Evolutionary conservation across 164 flowering plant genomes (phyloP).

Genomic region (Amborella trichopoda): DNA sequence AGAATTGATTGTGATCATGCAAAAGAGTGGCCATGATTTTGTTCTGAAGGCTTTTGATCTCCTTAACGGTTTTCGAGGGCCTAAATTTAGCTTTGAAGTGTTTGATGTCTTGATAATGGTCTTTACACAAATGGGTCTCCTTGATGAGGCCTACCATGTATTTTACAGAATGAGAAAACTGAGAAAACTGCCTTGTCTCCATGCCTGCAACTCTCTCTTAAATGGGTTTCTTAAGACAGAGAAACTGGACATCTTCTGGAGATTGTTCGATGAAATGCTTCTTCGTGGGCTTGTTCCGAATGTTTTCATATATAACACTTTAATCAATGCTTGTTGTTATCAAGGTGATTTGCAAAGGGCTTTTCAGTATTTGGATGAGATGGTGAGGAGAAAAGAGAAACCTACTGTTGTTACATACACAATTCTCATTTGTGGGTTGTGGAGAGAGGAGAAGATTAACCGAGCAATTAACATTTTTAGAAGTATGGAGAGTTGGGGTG

Average conservation of each 20-base stretch:
- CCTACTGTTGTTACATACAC: constrained; percentile 61
- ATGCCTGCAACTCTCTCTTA: constrained; percentile 48
- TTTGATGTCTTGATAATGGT: too few species aligned
- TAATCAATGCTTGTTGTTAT: constrained; percentile 47
- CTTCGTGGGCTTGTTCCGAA: constrained; percentile 27
- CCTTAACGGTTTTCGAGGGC: too few species aligned
- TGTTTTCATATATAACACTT: constrained; percentile 44
- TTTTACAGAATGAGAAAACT: constrained; percentile 22
- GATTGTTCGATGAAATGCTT: constrained; percentile 33
- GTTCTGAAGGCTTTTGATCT: too few species aligned
- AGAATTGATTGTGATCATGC: too few species aligned
- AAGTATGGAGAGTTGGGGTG: constrained; percentile 29
- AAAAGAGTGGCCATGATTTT: too few species aligned
- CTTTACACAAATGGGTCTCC: too few species aligned
- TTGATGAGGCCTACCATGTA: constrained; percentile 68
- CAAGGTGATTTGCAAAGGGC: constrained; percentile 31
- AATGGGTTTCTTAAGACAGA: constrained; percentile 35
- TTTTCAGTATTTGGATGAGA: constrained; percentile 33
- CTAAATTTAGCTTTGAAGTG: too few species aligned
- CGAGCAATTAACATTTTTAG: constrained; percentile 40
- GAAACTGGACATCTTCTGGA: constrained; percentile 39
- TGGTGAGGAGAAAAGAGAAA: constrained; percentile 29
- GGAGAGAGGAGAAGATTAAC: constrained; percentile 25
- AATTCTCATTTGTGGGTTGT: constrained; percentile 38
- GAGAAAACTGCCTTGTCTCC: constrained; percentile 19